Evolutionary conservation across 148 eudicot genomes (phyloP).

Genomic region (Agrostemma githago): DNA sequence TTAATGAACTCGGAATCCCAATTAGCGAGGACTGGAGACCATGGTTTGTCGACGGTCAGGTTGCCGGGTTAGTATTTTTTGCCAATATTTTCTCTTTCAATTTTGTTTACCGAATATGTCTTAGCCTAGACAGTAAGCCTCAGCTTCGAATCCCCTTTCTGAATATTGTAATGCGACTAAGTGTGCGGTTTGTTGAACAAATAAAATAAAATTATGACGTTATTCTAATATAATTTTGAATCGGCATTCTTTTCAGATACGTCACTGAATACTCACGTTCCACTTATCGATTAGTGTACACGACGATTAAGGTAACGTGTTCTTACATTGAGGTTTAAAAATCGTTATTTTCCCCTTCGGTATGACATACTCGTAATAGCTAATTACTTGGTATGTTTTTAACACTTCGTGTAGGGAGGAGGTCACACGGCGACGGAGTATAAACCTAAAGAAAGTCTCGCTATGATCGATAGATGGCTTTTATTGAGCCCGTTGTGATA

Average conservation of each 20-base stretch:
- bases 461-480: constrained; percentile 18
- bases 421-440: constrained; percentile 18
- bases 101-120: too few relatives aligned
- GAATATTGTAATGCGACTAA: too few relatives aligned
- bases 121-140: too few relatives aligned
- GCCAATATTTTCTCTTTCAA: neutral
- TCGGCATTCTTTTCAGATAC: neutral
- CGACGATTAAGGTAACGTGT: constrained; percentile 14
- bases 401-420: constrained; percentile 1
- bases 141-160: too few relatives aligned
- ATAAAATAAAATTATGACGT: too few relatives aligned
- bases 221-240: neutral
- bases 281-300: neutral
- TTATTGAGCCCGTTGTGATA: neutral
- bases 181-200: too few relatives aligned
- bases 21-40: constrained; percentile 30
- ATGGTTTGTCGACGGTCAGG: constrained; percentile 33
- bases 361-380: too few relatives aligned
- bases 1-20: constrained; percentile 16
- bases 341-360: too few relatives aligned
- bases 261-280: neutral
- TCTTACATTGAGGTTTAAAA: too few relatives aligned
- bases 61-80: constrained; percentile 27
- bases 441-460: constrained; percentile 5
- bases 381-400: neutral